Conservation (phyloP, 306 rosid genomes). For the Nissolia schottii region DNA sequence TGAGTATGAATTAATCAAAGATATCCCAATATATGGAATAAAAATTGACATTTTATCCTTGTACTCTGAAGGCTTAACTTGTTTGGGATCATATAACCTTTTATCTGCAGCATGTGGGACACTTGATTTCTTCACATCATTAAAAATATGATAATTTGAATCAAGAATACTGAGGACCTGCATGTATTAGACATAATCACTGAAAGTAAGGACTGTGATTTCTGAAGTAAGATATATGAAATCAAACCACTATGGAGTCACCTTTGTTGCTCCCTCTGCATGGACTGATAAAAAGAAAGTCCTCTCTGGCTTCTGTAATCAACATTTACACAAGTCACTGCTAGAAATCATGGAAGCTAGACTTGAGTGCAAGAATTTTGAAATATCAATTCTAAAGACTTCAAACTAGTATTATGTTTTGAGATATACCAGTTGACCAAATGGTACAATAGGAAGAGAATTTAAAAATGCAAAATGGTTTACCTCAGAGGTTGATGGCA, state of each 20-base stretch:
- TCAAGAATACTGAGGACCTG: conserved; percentile 84
- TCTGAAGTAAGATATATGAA: neutral
- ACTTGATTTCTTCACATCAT: conserved; percentile 43
- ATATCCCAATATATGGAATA: conserved; percentile 69
- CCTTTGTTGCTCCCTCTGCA: conserved; percentile 98
- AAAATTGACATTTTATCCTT: conserved; percentile 66
- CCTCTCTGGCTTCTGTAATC: conserved; percentile 79
- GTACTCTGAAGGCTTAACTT: conserved; percentile 51
- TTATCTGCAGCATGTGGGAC: conserved; percentile 37
- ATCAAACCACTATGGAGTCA: conserved; percentile 30
- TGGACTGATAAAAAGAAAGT: conserved; percentile 68
- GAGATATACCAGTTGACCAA: neutral
- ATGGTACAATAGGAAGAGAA: neutral
- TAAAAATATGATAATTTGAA: conserved; percentile 61
- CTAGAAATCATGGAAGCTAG: neutral
- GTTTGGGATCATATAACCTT: conserved; percentile 48
- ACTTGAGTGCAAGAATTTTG: neutral
- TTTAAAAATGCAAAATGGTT: neutral
- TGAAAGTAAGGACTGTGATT: neutral
- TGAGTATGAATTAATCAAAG: conserved; percentile 67
- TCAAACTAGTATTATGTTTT: neutral
- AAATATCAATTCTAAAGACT: neutral
- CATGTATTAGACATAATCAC: conserved; percentile 7
- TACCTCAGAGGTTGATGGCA: conserved; percentile 85
- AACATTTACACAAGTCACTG: conserved; percentile 28